A percentile compares a stretch with the other conserved stretches of the same genome.
These are phyloP conservation scores for Apiospora sp. DNA, from an alignment of 2,329 filamentous ascomycete species.

Conservation along the genomic window DNA sequence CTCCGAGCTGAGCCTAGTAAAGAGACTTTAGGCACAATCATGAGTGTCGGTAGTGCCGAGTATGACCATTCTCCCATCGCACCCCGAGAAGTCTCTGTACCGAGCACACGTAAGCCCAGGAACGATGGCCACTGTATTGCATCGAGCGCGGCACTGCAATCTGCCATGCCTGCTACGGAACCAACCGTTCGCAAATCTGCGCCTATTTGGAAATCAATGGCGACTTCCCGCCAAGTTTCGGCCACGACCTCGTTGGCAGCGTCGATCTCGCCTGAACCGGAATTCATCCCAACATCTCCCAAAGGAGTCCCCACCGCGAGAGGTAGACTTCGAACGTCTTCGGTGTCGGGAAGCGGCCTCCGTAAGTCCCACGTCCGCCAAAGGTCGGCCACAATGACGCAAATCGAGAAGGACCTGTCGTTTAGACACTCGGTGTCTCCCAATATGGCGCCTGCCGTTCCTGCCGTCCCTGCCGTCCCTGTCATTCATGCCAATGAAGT, in stretches of 20 bases:
- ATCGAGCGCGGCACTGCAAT: not conserved
- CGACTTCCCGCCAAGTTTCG: not conserved
- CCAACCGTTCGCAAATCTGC: slow-evolving; percentile 44
- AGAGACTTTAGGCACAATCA: slow-evolving; percentile 58
- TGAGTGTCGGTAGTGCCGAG: slow-evolving; percentile 58
- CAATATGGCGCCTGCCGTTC: slow-evolving; percentile 20
- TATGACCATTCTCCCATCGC: slow-evolving; percentile 37
- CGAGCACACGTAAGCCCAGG: not conserved
- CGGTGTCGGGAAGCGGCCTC: not conserved
- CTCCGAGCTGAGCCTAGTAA: slow-evolving; percentile 52
- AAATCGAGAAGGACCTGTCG: slow-evolving; percentile 38
- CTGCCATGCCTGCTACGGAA: slow-evolving; percentile 41
- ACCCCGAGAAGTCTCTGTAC: slow-evolving; percentile 1
- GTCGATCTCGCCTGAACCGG: slow-evolving; percentile 21
- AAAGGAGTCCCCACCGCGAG: not conserved
- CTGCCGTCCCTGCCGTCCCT: no score
- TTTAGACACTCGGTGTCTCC: slow-evolving; percentile 30
- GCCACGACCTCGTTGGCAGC: not conserved
- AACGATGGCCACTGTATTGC: not conserved
- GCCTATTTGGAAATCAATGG: slow-evolving; percentile 29
- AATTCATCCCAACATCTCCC: not conserved
- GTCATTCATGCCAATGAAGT: not conserved
- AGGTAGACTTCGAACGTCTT: not conserved
- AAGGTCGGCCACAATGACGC: slow-evolving; percentile 42
- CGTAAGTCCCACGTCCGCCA: slow-evolving; percentile 9